Base-by-base conservation (phyloP, 352 stramenopile species). In the Phytophthora quininea region DNA sequence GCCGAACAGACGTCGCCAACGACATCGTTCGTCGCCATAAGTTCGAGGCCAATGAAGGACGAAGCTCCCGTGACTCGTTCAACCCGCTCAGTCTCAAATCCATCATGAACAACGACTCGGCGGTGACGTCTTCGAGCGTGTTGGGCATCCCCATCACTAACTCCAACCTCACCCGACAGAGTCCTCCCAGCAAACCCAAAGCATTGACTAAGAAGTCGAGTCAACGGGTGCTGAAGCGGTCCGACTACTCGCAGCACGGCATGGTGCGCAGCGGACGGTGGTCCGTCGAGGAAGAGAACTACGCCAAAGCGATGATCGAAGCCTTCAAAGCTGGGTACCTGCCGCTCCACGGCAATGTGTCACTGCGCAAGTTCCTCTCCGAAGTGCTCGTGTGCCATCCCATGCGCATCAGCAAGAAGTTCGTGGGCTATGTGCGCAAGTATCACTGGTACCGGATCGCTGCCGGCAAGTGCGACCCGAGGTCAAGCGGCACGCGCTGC, bases 391-490 rank as follows among this genome's bases (percentile, higher is more conserved):
- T 94, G 57, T 97, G 90, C 69, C 85, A 95, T 62, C 89, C 89
- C 40, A 97, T 97, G 90, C 84, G 90, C 54, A 93, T 97, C 67
- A 96, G 88, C 63, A 97, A 97, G 70, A 97, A 97, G 74, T 97
- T 96, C 67, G 86, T 93, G 19, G 90, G 90, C 32, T 92, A 92
- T 52, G 86, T 94, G 33, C 90, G 83, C 67, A 97, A 93, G 73
- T 93, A 93, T 75, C 85, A 93, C 59, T 93, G 85, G 85, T 93
- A 93, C 66, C 84, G 80, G 54, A 90, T 90, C 60, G 79, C 84
- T 5, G 79, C 82, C 9, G 79, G 82, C 62, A 84, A 86, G 55
- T 85, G 78, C 46, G 79, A 90, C 29, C 71, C 79, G 7, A 84
- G 62, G 75, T 71, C 38, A 82, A 82, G 55, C 71, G 62, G 7